Evolutionary conservation across 768 basidiomycete species (phyloP), one percentile per base, ranked within the genome.

Genomic region (Amanita phalloides): DNA sequence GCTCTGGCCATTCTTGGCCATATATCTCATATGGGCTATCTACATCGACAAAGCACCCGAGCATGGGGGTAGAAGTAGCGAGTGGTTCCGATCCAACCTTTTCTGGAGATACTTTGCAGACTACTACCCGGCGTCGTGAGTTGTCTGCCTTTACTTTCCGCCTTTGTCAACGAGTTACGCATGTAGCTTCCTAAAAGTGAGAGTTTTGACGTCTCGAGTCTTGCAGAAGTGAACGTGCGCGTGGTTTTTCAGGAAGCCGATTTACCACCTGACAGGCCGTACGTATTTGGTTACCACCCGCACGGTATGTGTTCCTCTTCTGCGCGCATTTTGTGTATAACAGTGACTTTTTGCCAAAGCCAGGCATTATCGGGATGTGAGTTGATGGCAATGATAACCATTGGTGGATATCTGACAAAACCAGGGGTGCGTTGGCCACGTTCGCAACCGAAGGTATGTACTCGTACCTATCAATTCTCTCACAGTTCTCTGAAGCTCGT

Each of bases 231-330:
- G 20, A 36, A 4, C 13, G 17, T 44, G 45, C 41, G n/a, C 7
- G 25, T 35, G 44, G 8, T 52, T 38, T 21, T 61, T 46, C 56
- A 94, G 92, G 92, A 91, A 68, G 84, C 81, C 33, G 90, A 95
- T 57, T 75, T 99, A 21, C 92, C 95, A 0, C 72, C 95, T 9
- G 90, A 96, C 64, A 72, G 93, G 56, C 85, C 90, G 17, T 99
- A 99, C 68, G 78, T 99, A 11, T 99, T 99, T 67, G 96, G 95
- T 6, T 97, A 97, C 66, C 96, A 99, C 66, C 96, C 96, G 14
- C 96, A 99, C 67, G 96, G 94, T 84, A 54, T 32, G 77, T 20
- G 6, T 20, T n/a, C 33, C 1, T 54, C 33, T 20, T 54, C 3
- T 32, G 26, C 23, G 10, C 36, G 37, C 53, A 8, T 49, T 48